Percentiles rank a stretch among this genome's conserved stretches.
These are phyloP conservation scores for Haberlea rhodopensis DNA, from an alignment of 257 asterid species.

Conservation along the genomic window DNA sequence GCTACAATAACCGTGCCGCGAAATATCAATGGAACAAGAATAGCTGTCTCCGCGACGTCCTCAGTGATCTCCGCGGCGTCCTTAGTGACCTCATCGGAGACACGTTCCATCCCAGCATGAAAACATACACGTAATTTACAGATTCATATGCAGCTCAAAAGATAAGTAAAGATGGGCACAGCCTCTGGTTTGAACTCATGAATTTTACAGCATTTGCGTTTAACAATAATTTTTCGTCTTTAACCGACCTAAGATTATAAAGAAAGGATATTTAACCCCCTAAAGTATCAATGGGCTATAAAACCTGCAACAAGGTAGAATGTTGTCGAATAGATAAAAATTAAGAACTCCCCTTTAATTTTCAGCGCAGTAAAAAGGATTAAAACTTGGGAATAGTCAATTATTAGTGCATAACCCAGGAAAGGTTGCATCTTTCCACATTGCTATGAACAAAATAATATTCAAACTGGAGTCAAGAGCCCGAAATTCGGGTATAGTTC, in stretches of 20 bases:
- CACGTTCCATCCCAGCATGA: too few species aligned
- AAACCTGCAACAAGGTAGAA: not conserved
- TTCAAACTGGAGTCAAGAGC: not conserved
- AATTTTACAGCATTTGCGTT: not conserved
- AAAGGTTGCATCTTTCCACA: not conserved
- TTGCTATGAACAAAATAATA: too few species aligned
- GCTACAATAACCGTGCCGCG: too few species aligned
- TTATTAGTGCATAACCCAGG: not conserved
- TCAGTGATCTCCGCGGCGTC: too few species aligned
- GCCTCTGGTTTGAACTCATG: constrained; percentile 11
- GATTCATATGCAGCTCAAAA: constrained; percentile 5
- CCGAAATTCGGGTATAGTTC: not conserved
- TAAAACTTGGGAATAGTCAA: not conserved
- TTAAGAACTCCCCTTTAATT: not conserved
- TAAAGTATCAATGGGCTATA: not conserved
- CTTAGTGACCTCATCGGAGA: too few species aligned
- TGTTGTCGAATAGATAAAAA: too few species aligned
- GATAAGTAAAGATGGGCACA: not conserved
- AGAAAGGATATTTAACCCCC: not conserved
- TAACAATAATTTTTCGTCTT: not conserved
- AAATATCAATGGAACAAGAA: too few species aligned
- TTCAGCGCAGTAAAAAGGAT: not conserved
- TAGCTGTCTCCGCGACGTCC: too few species aligned
- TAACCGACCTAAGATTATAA: not conserved
- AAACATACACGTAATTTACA: not conserved